These are phyloP conservation scores for Talaromyces amestolkiae DNA, from an alignment of 2,329 filamentous ascomycete genomes.

Conservation along the genomic window DNA sequence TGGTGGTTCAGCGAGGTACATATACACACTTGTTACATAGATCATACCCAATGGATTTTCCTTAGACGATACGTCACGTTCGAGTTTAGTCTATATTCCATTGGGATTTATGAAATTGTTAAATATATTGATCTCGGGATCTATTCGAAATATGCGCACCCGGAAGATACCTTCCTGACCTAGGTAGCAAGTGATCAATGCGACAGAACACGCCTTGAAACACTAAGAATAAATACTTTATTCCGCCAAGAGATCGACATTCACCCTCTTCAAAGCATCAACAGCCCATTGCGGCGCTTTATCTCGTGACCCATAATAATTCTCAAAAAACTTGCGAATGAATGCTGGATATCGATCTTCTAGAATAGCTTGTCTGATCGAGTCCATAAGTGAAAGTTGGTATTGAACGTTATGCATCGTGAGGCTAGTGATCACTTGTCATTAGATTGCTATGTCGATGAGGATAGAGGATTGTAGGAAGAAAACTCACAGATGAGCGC, in stretches of 20 bases:
- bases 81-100: neutral
- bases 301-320: conserved; percentile 64
- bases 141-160: too few species aligned
- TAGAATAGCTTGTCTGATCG: conserved; percentile 72
- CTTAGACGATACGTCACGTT: neutral
- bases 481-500: conserved; percentile 62
- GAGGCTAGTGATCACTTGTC: conserved; percentile 53
- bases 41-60: neutral
- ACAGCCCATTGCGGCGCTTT: conserved; percentile 83
- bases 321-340: conserved; percentile 72
- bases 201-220: neutral
- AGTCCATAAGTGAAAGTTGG: conserved; percentile 77
- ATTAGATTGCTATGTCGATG: neutral
- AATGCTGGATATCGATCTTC: conserved; percentile 78
- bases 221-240: neutral
- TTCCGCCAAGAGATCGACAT: conserved; percentile 64
- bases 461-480: too few species aligned
- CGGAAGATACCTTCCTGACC: too few species aligned
- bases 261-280: conserved; percentile 72
- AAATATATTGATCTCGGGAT: too few species aligned
- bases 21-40: conserved; percentile 3
- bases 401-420: conserved; percentile 97
- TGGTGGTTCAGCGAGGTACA: conserved; percentile 1
- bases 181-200: neutral
- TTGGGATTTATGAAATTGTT: too few species aligned